Percentiles rank a stretch among this genome's conserved stretches.
Evolutionary conservation across 2,329 filamentous ascomycete species (phyloP).

Genomic region (Calonectria pseudoturangicola): DNA sequence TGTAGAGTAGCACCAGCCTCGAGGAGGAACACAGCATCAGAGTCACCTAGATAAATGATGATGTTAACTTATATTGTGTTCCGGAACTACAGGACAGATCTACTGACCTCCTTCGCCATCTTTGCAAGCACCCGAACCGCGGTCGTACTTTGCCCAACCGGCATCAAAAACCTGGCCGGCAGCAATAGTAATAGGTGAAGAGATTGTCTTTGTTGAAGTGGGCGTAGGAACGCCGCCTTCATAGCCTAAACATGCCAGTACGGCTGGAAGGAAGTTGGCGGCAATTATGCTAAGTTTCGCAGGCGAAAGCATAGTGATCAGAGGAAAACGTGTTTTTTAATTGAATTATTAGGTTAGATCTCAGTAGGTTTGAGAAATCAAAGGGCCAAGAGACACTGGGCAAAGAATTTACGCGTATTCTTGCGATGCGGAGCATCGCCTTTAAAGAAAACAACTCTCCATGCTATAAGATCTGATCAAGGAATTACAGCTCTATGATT

Average conservation of each 20-base stretch:
- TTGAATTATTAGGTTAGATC: not conserved
- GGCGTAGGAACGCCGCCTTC: conserved; percentile 53
- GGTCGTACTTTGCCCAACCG: conserved; percentile 59
- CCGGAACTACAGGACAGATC: not conserved
- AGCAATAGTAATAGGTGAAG: conserved; percentile 54
- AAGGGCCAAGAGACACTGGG: not conserved
- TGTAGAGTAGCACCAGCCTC: conserved; percentile 47
- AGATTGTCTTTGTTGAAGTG: conserved; percentile 50
- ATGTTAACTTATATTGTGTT: not conserved
- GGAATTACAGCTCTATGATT: not conserved
- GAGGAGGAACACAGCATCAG: conserved; percentile 49
- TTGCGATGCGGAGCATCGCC: not conserved
- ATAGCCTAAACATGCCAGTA: conserved; percentile 54
- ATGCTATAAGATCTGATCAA: not conserved
- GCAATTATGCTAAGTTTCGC: conserved; percentile 3
- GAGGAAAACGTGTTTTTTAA: no score
- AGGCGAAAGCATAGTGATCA: not conserved
- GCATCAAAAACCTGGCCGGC: conserved; percentile 54
- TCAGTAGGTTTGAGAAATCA: not conserved
- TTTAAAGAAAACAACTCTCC: conserved; percentile 10
- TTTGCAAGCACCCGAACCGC: conserved; percentile 60
- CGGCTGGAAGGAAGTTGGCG: conserved; percentile 23
- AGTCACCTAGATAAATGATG: conserved; percentile 31
- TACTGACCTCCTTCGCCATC: conserved; percentile 62
- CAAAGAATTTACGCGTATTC: not conserved